Evolutionary conservation across 2,329 filamentous ascomycete species (phyloP), one percentile per base, ranked within the genome.

Genomic region (Fusarium beomiforme): DNA sequence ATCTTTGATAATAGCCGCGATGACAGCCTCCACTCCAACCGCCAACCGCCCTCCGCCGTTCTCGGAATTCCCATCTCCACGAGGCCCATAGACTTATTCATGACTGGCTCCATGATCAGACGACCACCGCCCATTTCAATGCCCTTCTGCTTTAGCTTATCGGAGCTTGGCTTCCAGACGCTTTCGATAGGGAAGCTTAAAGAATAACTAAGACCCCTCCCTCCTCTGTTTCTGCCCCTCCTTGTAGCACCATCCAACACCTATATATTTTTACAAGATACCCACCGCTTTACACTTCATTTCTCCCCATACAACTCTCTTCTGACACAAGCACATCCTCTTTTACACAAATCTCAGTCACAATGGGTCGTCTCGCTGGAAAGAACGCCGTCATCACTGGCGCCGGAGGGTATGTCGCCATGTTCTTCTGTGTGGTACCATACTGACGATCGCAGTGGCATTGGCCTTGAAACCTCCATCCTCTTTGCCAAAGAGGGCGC

Each of bases 401-500:
- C 78, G 94, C 92, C 73, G 94, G 91, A 77, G 93, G 93, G 93
- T 97, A 88, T 82, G 90, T 84, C n/a, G 19, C 51, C 37, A 36
- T 23, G 29, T 26, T 37, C 43, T 21, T 46, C 19, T 14, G 17
- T 23, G 7, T 36, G 19, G n/a, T 12, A 26, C 13, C 5, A 24
- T 36, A 34, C 69, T 68, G 41, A 76, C 58, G 10, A 11, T 39
- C 11, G 24, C 78, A 95, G 95, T 78, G 95, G 95, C 78, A 98
- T 98, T 78, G 95, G 95, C 73, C 92, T 98, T 51, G 94, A 98
- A 85, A 97, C 95, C 4, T 89, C 89, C 60, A 95, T 98, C 74
- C 92, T 97, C 64, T 97, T 98, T 78, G 92, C 91, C 65, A 92
- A 92, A 71, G 95, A 98, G 85, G 95, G 94, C 69, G 95, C 94